phyloP scores from a whole-genome alignment of 1,139 yeast species.

The Yamadazyma kanchanaburiensis region DNA sequence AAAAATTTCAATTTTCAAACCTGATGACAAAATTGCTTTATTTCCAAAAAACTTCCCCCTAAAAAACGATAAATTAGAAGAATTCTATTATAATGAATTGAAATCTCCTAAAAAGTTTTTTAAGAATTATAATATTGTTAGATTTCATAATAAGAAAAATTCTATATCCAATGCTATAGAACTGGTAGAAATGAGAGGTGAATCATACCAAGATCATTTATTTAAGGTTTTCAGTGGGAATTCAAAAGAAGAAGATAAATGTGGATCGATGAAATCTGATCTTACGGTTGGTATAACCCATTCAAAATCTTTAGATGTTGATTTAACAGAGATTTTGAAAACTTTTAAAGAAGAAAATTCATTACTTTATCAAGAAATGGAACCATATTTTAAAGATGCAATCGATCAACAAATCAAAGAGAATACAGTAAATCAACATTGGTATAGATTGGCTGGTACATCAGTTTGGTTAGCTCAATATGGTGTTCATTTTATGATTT shows the following conservation, averaged over 20 bases:
- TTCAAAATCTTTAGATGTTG: slow-evolving; percentile 9
- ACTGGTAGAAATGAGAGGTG: slow-evolving; percentile 4
- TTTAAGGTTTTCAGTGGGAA: slow-evolving; percentile 8
- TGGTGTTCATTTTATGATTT: slow-evolving; percentile 30
- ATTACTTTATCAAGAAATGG: slow-evolving; percentile 16
- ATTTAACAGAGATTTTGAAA: slow-evolving; percentile 11
- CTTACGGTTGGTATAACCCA: slow-evolving; percentile 11
- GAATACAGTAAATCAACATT: slow-evolving; percentile 16
- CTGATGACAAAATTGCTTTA: slow-evolving; percentile 8
- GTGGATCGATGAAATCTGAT: slow-evolving; percentile 6
- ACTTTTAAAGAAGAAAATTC: slow-evolving; percentile 8
- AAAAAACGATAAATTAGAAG: slow-evolving; percentile 4
- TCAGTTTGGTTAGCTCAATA: slow-evolving; percentile 33
- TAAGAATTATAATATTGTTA: slow-evolving; percentile 5
- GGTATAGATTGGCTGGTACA: slow-evolving; percentile 32
- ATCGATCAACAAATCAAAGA: slow-evolving; percentile 17
- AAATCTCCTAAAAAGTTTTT: slow-evolving; percentile 1
- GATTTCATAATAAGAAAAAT: slow-evolving; percentile 7
- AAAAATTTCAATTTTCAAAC: slow-evolving; percentile 5
- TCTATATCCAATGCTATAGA: slow-evolving; percentile 9
- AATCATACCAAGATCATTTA: no score
- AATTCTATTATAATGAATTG: slow-evolving; percentile 7
- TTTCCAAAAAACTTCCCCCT: slow-evolving; percentile 15
- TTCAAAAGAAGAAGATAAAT: slow-evolving; percentile 6
- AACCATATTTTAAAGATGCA: slow-evolving; percentile 16